A percentile compares a stretch with the other conserved stretches of the same genome.
These are phyloP conservation scores for Neonectria ditissima DNA, from an alignment of 2,329 filamentous ascomycete genomes.

Conservation along the genomic window DNA sequence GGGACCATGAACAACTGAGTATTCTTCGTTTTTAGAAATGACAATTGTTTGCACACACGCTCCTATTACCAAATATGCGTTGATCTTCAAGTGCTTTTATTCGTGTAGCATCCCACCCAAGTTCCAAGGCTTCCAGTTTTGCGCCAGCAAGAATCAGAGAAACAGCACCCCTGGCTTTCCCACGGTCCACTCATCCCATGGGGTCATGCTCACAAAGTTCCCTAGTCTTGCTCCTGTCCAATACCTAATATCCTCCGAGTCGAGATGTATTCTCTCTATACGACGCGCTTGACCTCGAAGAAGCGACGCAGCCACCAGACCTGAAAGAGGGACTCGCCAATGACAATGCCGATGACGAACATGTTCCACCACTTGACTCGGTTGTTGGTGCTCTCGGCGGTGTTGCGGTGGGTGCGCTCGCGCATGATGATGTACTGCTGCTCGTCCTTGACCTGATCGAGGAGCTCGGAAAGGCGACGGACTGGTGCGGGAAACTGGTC, in stretches of 20 bases:
- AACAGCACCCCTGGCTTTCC: slow-evolving; percentile 25
- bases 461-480: slow-evolving; percentile 82
- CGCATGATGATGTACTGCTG: slow-evolving; percentile 96
- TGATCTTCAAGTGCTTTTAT: slow-evolving; percentile 29
- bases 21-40: slow-evolving; percentile 26
- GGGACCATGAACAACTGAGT: slow-evolving; percentile 5
- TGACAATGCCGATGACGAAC: slow-evolving; percentile 89
- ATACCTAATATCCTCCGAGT: neutral
- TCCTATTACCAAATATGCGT: slow-evolving; percentile 37
- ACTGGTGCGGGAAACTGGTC: slow-evolving; percentile 63
- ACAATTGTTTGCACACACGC: slow-evolving; percentile 38
- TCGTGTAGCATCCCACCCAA: slow-evolving; percentile 34
- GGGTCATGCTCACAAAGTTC: slow-evolving; percentile 10
- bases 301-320: slow-evolving; percentile 99
- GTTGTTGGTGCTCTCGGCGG: slow-evolving; percentile 96
- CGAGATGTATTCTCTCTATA: slow-evolving; percentile 54
- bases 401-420: slow-evolving; percentile 97
- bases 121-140: slow-evolving; percentile 35
- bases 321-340: slow-evolving; percentile 95
- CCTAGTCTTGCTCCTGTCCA: slow-evolving; percentile 8
- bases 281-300: slow-evolving; percentile 85
- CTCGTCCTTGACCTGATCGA: slow-evolving; percentile 96
- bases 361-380: slow-evolving; percentile 99
- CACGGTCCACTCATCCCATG: slow-evolving; percentile 15
- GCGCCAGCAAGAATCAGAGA: slow-evolving; percentile 39